These are phyloP conservation scores for Neurospora crassa DNA, from an alignment of 2,329 filamentous ascomycete genomes.

Conservation along the genomic window DNA sequence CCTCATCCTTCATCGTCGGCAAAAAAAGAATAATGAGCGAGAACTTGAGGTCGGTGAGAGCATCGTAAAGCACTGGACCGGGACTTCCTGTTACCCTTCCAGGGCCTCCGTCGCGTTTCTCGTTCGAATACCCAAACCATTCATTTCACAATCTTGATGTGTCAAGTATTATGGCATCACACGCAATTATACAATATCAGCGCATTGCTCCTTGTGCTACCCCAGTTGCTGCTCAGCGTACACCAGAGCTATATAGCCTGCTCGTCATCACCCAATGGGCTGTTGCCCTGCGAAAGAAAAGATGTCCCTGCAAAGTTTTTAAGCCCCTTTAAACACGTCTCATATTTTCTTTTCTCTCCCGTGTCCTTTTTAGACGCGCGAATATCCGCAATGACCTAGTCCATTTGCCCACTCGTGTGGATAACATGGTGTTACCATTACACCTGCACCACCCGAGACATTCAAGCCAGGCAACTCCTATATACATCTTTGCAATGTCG, in stretches of 20 bases:
- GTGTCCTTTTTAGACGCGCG: conserved; percentile 6
- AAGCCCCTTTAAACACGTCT: neutral
- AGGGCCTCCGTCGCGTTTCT: neutral
- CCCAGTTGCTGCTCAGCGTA: conserved; percentile 13
- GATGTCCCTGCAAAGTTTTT: conserved; percentile 1
- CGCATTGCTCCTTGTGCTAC: conserved; percentile 15
- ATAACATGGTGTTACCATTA: conserved; percentile 9
- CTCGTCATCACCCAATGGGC: conserved; percentile 13
- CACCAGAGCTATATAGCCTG: conserved; percentile 12
- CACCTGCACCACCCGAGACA: neutral
- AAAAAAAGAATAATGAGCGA: neutral
- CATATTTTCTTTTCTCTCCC: neutral
- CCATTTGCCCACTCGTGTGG: conserved; percentile 2
- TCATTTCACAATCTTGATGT: neutral
- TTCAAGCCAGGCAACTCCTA: neutral
- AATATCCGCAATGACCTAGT: conserved; percentile 7
- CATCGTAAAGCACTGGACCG: neutral
- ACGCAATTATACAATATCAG: conserved; percentile 15
- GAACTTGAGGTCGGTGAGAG: neutral
- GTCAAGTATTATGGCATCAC: conserved; percentile 7
- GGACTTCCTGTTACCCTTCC: neutral
- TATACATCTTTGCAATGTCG: neutral
- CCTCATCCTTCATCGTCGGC: neutral
- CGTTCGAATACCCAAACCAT: neutral
- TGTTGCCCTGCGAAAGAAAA: neutral